Percentiles rank a stretch among this genome's conserved stretches.
Conservation (phyloP, 2,329 filamentous ascomycete species). For the Botrytis paeoniae region DNA sequence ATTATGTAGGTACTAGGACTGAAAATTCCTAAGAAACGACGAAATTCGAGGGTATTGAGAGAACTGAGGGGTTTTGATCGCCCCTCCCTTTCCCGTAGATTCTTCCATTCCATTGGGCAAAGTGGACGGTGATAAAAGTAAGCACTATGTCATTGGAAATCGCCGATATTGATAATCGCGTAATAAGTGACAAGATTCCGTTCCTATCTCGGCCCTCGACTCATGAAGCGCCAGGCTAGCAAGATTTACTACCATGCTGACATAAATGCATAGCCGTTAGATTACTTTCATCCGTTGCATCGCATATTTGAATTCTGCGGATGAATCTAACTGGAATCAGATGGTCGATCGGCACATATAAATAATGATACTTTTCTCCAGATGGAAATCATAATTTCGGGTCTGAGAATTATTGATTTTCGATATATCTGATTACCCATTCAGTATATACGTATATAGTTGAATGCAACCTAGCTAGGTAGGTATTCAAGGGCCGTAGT, state of each 20-base stretch:
- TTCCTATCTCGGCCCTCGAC: not conserved
- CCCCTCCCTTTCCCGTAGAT: not conserved
- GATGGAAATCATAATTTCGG: conserved; percentile 9
- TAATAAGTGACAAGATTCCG: not conserved
- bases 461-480: not conserved
- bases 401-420: not conserved
- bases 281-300: not conserved
- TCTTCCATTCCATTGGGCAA: not conserved
- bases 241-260: not conserved
- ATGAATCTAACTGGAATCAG: not conserved
- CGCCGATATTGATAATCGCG: not conserved
- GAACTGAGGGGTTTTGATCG: not conserved
- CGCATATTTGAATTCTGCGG: not conserved
- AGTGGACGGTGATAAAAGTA: not conserved
- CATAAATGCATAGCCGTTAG: not conserved
- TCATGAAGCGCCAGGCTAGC: not conserved
- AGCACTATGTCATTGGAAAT: not conserved
- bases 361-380: not conserved
- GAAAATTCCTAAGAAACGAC: not conserved
- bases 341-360: not conserved
- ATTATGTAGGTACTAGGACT: too few species aligned
- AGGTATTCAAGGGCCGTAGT: too few species aligned
- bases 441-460: not conserved
- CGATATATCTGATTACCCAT: not conserved
- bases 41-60: not conserved